phyloP scores from a whole-genome alignment of 2,329 filamentous ascomycete genomes.

The Claviceps digitariae region DNA sequence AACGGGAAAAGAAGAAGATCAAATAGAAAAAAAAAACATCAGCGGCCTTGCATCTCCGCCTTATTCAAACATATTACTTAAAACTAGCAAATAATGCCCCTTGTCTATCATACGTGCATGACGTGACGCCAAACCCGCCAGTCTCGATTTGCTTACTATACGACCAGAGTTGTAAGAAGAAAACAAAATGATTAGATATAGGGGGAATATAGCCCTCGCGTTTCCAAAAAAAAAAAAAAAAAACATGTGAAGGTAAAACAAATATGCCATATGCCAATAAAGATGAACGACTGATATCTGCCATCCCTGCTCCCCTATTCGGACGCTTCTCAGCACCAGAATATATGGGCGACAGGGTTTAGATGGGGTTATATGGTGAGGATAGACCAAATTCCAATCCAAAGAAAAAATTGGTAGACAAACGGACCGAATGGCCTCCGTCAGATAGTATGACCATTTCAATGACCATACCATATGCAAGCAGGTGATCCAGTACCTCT shows the following conservation, averaged over 20 bases:
- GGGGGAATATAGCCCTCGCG: not conserved
- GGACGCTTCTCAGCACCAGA: not conserved
- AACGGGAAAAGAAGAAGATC: no score
- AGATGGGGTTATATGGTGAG: not conserved
- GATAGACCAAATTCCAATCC: not conserved
- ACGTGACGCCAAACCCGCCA: not conserved
- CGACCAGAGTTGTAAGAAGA: not conserved
- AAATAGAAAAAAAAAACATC: not conserved
- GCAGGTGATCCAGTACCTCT: not conserved
- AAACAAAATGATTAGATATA: not conserved
- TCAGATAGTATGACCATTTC: not conserved
- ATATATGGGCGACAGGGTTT: not conserved
- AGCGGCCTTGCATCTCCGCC: not conserved
- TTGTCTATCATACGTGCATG: conserved; percentile 3
- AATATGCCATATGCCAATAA: not conserved
- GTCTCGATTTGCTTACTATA: not conserved
- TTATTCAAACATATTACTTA: not conserved
- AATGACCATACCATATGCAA: not conserved
- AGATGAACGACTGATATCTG: not conserved
- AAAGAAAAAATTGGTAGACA: not conserved
- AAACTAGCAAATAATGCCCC: not conserved
- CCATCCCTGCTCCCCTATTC: not conserved
- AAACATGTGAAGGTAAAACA: no score
- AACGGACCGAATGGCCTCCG: not conserved
- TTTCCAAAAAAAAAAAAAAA: not conserved